These are phyloP conservation scores for Mycena maculata DNA, from an alignment of 768 basidiomycete species.

Conservation along the genomic window DNA sequence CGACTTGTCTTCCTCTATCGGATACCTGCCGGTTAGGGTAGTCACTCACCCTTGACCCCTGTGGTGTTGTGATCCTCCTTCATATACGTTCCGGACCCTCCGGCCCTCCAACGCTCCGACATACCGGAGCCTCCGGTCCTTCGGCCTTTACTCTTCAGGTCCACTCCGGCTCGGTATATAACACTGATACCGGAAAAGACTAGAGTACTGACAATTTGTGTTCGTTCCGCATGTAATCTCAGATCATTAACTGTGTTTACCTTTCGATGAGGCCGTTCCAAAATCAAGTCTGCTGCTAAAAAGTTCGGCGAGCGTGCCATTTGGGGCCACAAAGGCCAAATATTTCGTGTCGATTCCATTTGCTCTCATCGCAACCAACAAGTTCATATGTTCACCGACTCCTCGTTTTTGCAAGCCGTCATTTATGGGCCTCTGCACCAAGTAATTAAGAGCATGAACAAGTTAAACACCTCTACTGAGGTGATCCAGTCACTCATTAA, in stretches of 20 bases:
- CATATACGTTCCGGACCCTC: too few relatives aligned
- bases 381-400: neutral
- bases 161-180: too few relatives aligned
- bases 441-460: neutral
- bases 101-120: too few relatives aligned
- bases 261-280: slow-evolving; percentile 6
- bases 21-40: too few relatives aligned
- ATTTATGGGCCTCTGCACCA: slow-evolving; percentile 9
- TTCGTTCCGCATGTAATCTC: neutral
- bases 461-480: slow-evolving; percentile 10
- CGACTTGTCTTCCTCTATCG: too few relatives aligned
- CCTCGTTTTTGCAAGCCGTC: neutral
- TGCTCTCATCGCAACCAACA: neutral
- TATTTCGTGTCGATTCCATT: slow-evolving; percentile 9
- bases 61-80: too few relatives aligned
- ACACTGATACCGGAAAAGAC: slow-evolving; percentile 5
- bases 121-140: too few relatives aligned
- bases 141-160: too few relatives aligned
- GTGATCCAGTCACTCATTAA: slow-evolving; percentile 4
- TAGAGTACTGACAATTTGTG: slow-evolving; percentile 3
- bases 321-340: neutral
- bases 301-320: slow-evolving; percentile 10
- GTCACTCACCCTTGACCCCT: too few relatives aligned
- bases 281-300: slow-evolving; percentile 7
- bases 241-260: neutral